A percentile compares a stretch with the other conserved stretches of the same genome.
Conservation (phyloP, 371 early-diverging fungal species). For the Actinomortierella wolfii region DNA sequence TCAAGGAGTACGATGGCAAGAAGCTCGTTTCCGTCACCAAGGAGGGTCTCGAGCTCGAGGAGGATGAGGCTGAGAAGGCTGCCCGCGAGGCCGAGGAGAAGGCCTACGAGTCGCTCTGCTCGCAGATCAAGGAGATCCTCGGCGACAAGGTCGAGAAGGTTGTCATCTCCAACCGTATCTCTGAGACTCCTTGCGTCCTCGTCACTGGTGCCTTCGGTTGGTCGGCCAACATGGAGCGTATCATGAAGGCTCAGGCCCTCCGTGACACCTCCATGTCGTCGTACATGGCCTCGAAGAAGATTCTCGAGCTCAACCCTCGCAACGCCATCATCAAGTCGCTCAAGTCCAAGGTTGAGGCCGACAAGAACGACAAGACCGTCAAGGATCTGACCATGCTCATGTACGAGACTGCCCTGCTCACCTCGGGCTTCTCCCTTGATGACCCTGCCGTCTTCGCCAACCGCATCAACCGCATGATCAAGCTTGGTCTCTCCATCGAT, state of each 20-base stretch:
- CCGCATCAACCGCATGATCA: slow-evolving; percentile 98
- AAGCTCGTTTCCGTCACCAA: slow-evolving; percentile 97
- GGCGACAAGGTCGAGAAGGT: slow-evolving; percentile 99
- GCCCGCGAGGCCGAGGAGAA: slow-evolving; percentile 87
- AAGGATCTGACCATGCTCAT: slow-evolving; percentile 94
- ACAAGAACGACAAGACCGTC: slow-evolving; percentile 96
- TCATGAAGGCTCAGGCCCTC: slow-evolving; percentile 99
- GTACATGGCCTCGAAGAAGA: slow-evolving; percentile 99
- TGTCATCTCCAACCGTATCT: slow-evolving; percentile 91
- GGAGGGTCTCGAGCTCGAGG: slow-evolving; percentile 98
- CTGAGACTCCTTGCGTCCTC: slow-evolving; percentile 96
- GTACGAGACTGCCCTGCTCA: slow-evolving; percentile 93
- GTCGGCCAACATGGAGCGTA: slow-evolving; percentile 99
- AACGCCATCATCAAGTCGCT: slow-evolving; percentile 94
- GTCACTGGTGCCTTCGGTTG: slow-evolving; percentile 98
- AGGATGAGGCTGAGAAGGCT: slow-evolving; percentile 96
- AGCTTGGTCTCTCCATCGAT: slow-evolving; percentile 94
- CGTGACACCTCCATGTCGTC: slow-evolving; percentile 95
- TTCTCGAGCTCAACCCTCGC: slow-evolving; percentile 95
- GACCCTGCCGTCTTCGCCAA: slow-evolving; percentile 91
- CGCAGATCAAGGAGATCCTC: slow-evolving; percentile 87
- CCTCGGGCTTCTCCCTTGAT: slow-evolving; percentile 97
- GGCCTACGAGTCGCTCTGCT: slow-evolving; percentile 82
- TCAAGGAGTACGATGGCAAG: slow-evolving; percentile 99
- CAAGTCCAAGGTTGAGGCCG: slow-evolving; percentile 85